phyloP scores from a whole-genome alignment of 2,329 filamentous ascomycete genomes.

The Pseudogymnoascus sp. region DNA sequence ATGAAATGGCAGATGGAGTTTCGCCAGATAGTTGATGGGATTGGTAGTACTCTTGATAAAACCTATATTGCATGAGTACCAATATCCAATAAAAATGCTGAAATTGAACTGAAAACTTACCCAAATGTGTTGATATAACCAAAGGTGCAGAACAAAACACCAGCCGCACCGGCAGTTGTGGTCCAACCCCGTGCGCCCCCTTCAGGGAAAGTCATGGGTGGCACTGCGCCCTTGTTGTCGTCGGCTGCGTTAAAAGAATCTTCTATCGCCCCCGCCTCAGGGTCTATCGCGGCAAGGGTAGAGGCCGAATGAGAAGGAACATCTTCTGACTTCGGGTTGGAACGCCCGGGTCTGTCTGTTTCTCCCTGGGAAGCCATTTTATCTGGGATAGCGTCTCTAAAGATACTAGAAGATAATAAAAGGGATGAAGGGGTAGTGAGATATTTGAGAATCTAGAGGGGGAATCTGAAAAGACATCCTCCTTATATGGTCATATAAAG shows the following conservation, averaged over 20 bases:
- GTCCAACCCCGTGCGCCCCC: slow-evolving; percentile 50
- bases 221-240: not conserved
- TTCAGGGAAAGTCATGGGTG: slow-evolving; percentile 41
- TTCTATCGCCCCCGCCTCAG: not conserved
- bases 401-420: not conserved
- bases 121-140: slow-evolving; percentile 44
- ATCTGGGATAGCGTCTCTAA: not conserved
- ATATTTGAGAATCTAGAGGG: not conserved
- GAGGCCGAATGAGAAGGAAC: slow-evolving; percentile 10
- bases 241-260: not conserved
- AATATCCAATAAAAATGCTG: not conserved
- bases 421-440: not conserved
- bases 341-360: not conserved
- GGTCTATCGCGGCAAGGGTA: not conserved
- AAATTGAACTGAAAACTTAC: slow-evolving; percentile 12
- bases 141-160: slow-evolving; percentile 39
- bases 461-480: not conserved
- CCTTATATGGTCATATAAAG: slow-evolving; percentile 2
- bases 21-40: slow-evolving; percentile 39
- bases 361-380: not conserved
- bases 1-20: slow-evolving; percentile 46
- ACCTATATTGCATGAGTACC: slow-evolving; percentile 28
- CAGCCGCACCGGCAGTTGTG: slow-evolving; percentile 39
- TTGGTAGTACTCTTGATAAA: slow-evolving; percentile 52
- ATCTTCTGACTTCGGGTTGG: slow-evolving; percentile 4